Evolutionary conservation across 495 filamentous ascomycete genomes (phyloP).

Genomic region (Apodospora peruviana): DNA sequence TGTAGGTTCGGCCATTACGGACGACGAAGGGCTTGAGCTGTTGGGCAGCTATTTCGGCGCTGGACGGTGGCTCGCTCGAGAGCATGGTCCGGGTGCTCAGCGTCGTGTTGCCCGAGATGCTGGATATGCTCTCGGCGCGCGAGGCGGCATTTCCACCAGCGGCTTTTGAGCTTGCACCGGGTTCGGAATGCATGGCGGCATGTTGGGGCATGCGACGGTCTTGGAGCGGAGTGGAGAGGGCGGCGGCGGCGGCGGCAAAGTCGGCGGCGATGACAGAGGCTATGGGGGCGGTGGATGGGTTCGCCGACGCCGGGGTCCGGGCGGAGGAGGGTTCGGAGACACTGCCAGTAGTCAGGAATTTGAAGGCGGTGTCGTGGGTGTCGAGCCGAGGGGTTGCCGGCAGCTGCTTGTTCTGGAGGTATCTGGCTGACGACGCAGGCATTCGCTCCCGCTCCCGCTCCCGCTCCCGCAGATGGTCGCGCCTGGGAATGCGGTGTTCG

Average conservation of each 20-base stretch:
- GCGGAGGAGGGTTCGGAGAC: constrained; percentile 22
- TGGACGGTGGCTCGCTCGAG: constrained; percentile 26
- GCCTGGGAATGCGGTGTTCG: constrained; percentile 10
- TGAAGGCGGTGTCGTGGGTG: constrained; percentile 21
- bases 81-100: constrained; percentile 30
- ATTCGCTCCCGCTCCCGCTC: constrained; percentile 21
- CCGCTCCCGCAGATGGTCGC: constrained; percentile 17
- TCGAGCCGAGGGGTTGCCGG: constrained; percentile 31
- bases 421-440: constrained; percentile 20
- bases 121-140: constrained; percentile 37
- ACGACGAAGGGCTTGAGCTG: constrained; percentile 58
- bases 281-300: constrained; percentile 16
- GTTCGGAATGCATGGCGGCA: constrained; percentile 31
- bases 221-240: constrained; percentile 10
- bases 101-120: constrained; percentile 26
- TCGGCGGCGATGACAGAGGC: constrained; percentile 2
- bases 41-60: constrained; percentile 22
- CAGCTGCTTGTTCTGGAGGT: constrained; percentile 29
- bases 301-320: constrained; percentile 19
- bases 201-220: constrained; percentile 27
- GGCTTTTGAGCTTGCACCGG: constrained; percentile 19
- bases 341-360: constrained; percentile 23
- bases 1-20: constrained; percentile 73
- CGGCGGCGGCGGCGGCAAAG: constrained; percentile 10
- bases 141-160: constrained; percentile 13